Evolutionary conservation across 1,284 basidiomycete genomes (phyloP).

Genomic region (Ceratobasidium sp.): DNA sequence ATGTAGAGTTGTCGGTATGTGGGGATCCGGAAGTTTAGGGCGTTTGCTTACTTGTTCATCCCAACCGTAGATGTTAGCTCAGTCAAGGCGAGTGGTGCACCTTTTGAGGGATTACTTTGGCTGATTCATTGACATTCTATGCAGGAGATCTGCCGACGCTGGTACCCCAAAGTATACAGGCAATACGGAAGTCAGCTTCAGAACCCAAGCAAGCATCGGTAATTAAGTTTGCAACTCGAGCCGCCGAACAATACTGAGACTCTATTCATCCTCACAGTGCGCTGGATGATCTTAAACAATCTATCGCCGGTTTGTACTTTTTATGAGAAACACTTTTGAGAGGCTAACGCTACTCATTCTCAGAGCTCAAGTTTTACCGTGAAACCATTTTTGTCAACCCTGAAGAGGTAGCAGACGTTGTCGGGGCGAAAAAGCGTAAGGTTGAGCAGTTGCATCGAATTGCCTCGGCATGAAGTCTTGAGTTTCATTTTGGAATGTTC

Average conservation of each 20-base stretch:
- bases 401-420: background rate
- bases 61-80: slow-evolving; percentile 32
- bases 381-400: slow-evolving; percentile 43
- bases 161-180: slow-evolving; percentile 21
- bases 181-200: slow-evolving; percentile 1
- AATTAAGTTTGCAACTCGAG: background rate
- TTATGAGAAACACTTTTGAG: no score
- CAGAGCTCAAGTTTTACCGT: slow-evolving; percentile 49
- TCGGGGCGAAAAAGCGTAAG: background rate
- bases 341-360: background rate
- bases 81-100: background rate
- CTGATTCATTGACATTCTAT: background rate
- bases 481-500: no score
- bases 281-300: slow-evolving; percentile 25
- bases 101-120: background rate
- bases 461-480: background rate
- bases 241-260: background rate
- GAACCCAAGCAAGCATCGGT: slow-evolving; percentile 26
- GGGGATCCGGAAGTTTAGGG: background rate
- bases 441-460: background rate
- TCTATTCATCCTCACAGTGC: background rate
- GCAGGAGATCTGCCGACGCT: slow-evolving; percentile 29
- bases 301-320: slow-evolving; percentile 22
- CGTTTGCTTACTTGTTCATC: background rate
- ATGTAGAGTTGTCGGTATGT: slow-evolving; percentile 39